These are phyloP conservation scores for Lipomyces spencermartinsiae DNA, from an alignment of 805 yeast genomes.

Conservation along the genomic window DNA sequence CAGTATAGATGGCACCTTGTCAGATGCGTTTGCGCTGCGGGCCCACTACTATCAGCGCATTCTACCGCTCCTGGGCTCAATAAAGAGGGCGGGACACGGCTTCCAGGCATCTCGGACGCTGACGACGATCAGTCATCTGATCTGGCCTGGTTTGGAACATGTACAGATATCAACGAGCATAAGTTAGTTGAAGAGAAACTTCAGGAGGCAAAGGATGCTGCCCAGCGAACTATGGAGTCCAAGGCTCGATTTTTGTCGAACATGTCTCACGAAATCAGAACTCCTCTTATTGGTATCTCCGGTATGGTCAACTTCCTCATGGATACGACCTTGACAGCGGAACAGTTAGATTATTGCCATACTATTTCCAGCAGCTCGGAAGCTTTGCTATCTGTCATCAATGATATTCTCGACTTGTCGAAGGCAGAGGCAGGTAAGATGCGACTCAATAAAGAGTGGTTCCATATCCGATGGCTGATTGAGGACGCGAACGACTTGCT, in stretches of 20 bases:
- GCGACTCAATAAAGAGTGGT: slow-evolving; percentile 44
- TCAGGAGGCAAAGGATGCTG: slow-evolving; percentile 46
- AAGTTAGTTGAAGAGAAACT: slow-evolving; percentile 46
- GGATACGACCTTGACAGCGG: slow-evolving; percentile 45
- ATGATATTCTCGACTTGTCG: slow-evolving; percentile 47
- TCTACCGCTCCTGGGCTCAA: neutral
- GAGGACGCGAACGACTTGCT: slow-evolving; percentile 47
- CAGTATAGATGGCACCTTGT: slow-evolving; percentile 46
- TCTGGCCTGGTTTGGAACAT: slow-evolving; percentile 46
- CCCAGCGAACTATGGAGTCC: slow-evolving; percentile 46
- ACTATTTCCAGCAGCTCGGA: slow-evolving; percentile 47
- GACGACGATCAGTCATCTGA: slow-evolving; percentile 16
- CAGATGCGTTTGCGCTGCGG: slow-evolving; percentile 39
- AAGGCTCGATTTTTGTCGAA: slow-evolving; percentile 50
- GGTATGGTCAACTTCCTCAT: slow-evolving; percentile 48
- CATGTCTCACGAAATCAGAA: slow-evolving; percentile 49
- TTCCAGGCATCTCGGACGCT: neutral
- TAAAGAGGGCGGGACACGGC: neutral
- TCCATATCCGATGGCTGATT: slow-evolving; percentile 45
- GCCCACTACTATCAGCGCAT: neutral
- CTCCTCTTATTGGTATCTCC: slow-evolving; percentile 48
- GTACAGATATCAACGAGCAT: slow-evolving; percentile 47
- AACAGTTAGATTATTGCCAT: slow-evolving; percentile 48
- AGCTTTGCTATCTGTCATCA: slow-evolving; percentile 46
- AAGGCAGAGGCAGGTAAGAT: slow-evolving; percentile 49